phyloP scores from a whole-genome alignment of 768 basidiomycete genomes.

The Collybia sp. region DNA sequence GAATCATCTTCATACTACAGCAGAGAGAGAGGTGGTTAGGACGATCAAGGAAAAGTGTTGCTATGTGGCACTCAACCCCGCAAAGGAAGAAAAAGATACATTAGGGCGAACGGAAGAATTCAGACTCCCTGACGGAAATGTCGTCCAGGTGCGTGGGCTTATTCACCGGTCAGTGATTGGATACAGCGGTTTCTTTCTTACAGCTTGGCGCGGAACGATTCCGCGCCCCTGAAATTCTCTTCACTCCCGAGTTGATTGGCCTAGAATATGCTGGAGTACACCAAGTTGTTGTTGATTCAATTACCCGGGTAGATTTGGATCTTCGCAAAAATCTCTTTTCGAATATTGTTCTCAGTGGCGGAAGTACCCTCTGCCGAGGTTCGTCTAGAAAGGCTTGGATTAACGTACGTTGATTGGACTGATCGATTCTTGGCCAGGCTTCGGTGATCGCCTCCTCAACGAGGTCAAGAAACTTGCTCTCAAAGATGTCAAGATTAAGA shows the following conservation, averaged over 20 bases:
- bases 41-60: constrained; percentile 99
- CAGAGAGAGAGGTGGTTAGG: constrained; percentile 94
- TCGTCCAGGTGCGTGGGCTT: constrained; percentile 66
- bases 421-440: constrained; percentile 43
- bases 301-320: constrained; percentile 94
- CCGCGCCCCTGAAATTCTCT: constrained; percentile 94
- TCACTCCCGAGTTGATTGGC: constrained; percentile 96
- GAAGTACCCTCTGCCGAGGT: constrained; percentile 95
- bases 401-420: background rate
- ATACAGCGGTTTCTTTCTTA: constrained; percentile 1
- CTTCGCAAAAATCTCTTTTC: constrained; percentile 92
- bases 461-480: constrained; percentile 95
- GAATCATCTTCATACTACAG: constrained; percentile 92
- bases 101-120: constrained; percentile 81
- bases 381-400: constrained; percentile 10
- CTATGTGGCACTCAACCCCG: constrained; percentile 88
- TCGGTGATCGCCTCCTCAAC: constrained; percentile 92
- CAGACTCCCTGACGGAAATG: constrained; percentile 90
- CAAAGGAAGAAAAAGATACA: constrained; percentile 93
- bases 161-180: background rate
- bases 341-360: constrained; percentile 95
- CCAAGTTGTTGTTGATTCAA: constrained; percentile 98
- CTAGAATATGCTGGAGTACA: constrained; percentile 97
- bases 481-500: constrained; percentile 98
- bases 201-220: constrained; percentile 95